phyloP scores from a whole-genome alignment of 1,139 yeast species.

The Yamadazyma blattariae region DNA sequence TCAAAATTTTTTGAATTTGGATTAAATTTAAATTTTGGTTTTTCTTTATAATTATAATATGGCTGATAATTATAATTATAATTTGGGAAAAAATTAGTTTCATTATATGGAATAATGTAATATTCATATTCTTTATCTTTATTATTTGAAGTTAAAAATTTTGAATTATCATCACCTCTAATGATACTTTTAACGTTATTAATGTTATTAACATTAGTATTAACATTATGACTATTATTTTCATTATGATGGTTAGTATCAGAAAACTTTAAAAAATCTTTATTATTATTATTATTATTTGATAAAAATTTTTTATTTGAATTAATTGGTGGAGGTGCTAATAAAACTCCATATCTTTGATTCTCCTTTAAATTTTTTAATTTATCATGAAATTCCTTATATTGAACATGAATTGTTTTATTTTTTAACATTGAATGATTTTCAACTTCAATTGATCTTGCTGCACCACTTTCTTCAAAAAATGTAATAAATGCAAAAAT shows the following conservation, averaged over 20 bases:
- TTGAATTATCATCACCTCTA: too few relatives aligned
- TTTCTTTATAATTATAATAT: not conserved
- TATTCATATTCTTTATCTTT: not conserved
- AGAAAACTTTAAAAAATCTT: too few relatives aligned
- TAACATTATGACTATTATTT: too few relatives aligned
- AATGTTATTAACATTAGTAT: too few relatives aligned
- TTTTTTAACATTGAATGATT: slow-evolving; percentile 73
- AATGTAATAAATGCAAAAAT: slow-evolving; percentile 74
- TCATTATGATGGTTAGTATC: too few relatives aligned
- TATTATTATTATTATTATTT: not conserved
- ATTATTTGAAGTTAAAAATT: not conserved
- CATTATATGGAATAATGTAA: slow-evolving; percentile 3
- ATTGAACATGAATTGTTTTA: slow-evolving; percentile 81
- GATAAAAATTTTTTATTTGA: slow-evolving; percentile 20
- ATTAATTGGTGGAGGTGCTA: slow-evolving; percentile 77
- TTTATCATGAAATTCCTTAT: slow-evolving; percentile 53
- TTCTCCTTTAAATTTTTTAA: slow-evolving; percentile 3
- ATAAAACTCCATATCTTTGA: slow-evolving; percentile 27
- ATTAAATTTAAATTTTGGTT: slow-evolving; percentile 1
- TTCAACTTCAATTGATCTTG: slow-evolving; percentile 77
- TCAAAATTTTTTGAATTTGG: slow-evolving; percentile 2
- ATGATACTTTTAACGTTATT: too few relatives aligned
- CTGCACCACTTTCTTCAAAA: slow-evolving; percentile 67
- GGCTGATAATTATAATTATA: not conserved
- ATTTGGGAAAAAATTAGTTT: not conserved